These are phyloP conservation scores for Trichoderma semiorbis DNA, from an alignment of 2,329 filamentous ascomycete species.

Conservation along the genomic window DNA sequence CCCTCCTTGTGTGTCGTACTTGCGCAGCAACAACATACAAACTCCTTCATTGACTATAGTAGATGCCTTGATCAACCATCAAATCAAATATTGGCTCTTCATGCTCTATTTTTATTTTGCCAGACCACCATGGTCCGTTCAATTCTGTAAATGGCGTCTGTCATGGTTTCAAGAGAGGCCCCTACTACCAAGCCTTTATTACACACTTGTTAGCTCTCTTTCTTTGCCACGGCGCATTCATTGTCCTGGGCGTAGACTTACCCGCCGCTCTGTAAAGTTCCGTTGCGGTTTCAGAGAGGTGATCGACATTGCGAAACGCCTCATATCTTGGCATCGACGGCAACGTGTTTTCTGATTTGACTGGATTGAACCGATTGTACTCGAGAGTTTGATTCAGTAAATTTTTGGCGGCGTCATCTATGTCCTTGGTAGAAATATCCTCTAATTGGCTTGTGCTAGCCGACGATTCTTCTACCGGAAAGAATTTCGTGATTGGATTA, in stretches of 20 bases:
- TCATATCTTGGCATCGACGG: conserved; percentile 26
- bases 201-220: background rate
- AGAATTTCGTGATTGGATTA: conserved; percentile 33
- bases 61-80: background rate
- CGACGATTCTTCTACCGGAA: conserved; percentile 28
- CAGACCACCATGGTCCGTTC: conserved; percentile 35
- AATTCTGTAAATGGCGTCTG: conserved; percentile 38
- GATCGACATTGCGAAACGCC: conserved; percentile 30
- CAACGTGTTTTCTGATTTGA: background rate
- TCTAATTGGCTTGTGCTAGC: conserved; percentile 17
- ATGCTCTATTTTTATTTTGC: conserved; percentile 26
- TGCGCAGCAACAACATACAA: background rate
- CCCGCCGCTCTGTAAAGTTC: conserved; percentile 34
- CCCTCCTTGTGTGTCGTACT: background rate
- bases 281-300: conserved; percentile 32
- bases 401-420: conserved; percentile 23
- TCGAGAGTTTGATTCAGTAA: conserved; percentile 25
- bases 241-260: conserved; percentile 22
- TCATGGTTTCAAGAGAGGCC: conserved; percentile 32
- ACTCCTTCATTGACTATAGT: background rate
- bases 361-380: background rate
- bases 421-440: conserved; percentile 28
- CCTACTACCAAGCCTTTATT: conserved; percentile 31
- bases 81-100: background rate
- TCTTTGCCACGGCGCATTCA: background rate